A percentile compares a stretch with the other conserved stretches of the same genome.
phyloP scores from a whole-genome alignment of 768 basidiomycete genomes.

The Pisolithus albus region DNA sequence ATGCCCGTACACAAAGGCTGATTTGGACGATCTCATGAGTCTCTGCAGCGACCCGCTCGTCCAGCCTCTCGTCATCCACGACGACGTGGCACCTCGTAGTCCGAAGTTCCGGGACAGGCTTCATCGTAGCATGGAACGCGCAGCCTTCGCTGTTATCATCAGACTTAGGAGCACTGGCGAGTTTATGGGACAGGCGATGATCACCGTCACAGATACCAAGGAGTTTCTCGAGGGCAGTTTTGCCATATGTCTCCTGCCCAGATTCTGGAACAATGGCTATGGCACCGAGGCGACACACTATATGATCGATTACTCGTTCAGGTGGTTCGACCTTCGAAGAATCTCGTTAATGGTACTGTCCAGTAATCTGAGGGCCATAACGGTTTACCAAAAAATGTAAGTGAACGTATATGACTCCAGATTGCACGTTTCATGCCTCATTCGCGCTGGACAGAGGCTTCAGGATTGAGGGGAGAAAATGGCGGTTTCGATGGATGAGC shows the following conservation, averaged over 20 bases:
- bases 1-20: slow-evolving; percentile 27
- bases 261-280: slow-evolving; percentile 36
- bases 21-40: slow-evolving; percentile 23
- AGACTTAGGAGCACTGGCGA: slow-evolving; percentile 21
- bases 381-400: slow-evolving; percentile 38
- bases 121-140: slow-evolving; percentile 16
- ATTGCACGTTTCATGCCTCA: background rate
- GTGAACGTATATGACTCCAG: slow-evolving; percentile 12
- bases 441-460: slow-evolving; percentile 29
- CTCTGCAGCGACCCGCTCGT: slow-evolving; percentile 29
- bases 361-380: slow-evolving; percentile 32
- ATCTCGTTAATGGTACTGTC: slow-evolving; percentile 35
- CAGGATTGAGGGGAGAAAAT: slow-evolving; percentile 32
- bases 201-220: slow-evolving; percentile 20
- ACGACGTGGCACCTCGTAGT: slow-evolving; percentile 9
- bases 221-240: slow-evolving; percentile 26
- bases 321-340: slow-evolving; percentile 34
- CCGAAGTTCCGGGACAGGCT: slow-evolving; percentile 15
- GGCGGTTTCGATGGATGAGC: slow-evolving; percentile 30
- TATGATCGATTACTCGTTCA: slow-evolving; percentile 36
- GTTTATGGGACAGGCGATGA: slow-evolving; percentile 28
- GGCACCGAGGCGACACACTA: slow-evolving; percentile 36
- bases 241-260: slow-evolving; percentile 23
- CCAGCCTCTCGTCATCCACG: slow-evolving; percentile 12
- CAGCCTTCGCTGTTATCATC: slow-evolving; percentile 25